These are phyloP conservation scores for Epichloe gansuensis DNA, from an alignment of 2,329 filamentous ascomycete genomes.

Conservation along the genomic window DNA sequence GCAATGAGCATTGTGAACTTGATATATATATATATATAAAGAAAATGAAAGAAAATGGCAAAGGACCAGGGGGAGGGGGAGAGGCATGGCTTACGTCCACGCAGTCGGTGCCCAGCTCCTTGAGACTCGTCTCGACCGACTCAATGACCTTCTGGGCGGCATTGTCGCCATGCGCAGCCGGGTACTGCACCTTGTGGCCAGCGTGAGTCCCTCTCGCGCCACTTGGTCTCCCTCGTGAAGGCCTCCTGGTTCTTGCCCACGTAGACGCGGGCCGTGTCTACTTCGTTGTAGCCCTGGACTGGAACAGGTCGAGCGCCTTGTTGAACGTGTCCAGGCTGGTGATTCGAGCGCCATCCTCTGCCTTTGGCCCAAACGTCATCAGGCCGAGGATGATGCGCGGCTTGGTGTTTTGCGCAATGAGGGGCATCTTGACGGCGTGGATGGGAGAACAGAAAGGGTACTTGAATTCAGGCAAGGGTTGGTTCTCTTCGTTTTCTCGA, in stretches of 20 bases:
- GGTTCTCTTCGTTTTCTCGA: no score
- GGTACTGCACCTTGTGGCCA: conserved; percentile 67
- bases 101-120: conserved; percentile 58
- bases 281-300: conserved; percentile 71
- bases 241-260: conserved; percentile 62
- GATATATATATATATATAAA: no score
- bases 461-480: no score
- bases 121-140: conserved; percentile 54
- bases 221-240: conserved; percentile 61
- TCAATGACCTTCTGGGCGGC: conserved; percentile 50
- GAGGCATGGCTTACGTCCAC: conserved; percentile 45
- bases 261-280: conserved; percentile 75
- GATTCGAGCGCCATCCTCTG: conserved; percentile 53
- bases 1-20: neutral
- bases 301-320: conserved; percentile 60
- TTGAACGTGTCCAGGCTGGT: conserved; percentile 56
- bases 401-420: conserved; percentile 33
- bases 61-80: no score
- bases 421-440: conserved; percentile 27
- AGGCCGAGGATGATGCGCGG: conserved; percentile 69
- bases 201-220: conserved; percentile 67
- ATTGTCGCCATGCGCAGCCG: conserved; percentile 19
- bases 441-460: neutral
- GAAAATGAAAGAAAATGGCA: neutral
- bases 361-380: conserved; percentile 70